A percentile compares a stretch with the other conserved stretches of the same genome.
phyloP scores from a whole-genome alignment of 495 filamentous ascomycete species.

The Aspergillus diversus region DNA sequence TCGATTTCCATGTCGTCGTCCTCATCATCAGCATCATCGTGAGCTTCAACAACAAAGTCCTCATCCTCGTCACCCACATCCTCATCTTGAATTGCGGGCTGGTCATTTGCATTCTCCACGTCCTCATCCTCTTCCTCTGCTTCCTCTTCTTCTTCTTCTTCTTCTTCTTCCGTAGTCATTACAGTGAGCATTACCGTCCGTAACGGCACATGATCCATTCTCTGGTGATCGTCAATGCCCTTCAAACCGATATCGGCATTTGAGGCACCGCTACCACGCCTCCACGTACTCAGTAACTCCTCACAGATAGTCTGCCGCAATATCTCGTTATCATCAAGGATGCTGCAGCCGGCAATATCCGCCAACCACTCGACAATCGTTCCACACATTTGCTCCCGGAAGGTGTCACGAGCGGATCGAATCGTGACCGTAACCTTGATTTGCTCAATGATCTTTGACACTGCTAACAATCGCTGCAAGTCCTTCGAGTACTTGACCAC shows the following conservation, averaged over 20 bases:
- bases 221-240: conserved; percentile 88
- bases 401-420: conserved; percentile 89
- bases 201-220: conserved; percentile 39
- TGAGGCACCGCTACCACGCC: conserved; percentile 78
- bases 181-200: conserved; percentile 47
- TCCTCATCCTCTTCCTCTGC: conserved; percentile 52
- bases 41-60: conserved; percentile 55
- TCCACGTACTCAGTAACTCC: conserved; percentile 86
- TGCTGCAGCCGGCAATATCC: conserved; percentile 89
- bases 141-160: conserved; percentile 52
- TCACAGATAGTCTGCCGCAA: conserved; percentile 83
- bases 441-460: conserved; percentile 84
- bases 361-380: conserved; percentile 97
- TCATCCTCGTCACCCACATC: conserved; percentile 42
- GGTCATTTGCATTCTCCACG: conserved; percentile 50
- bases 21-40: conserved; percentile 36
- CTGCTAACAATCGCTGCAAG: conserved; percentile 68
- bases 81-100: conserved; percentile 44
- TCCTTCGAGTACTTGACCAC: conserved; percentile 76
- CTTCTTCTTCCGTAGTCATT: conserved; percentile 47
- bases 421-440: conserved; percentile 97
- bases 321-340: conserved; percentile 78
- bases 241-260: conserved; percentile 82
- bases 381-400: conserved; percentile 96
- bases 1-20: conserved; percentile 35